Evolutionary conservation across 257 asterid genomes (phyloP).

Genomic region (Lycium ferocissimum): DNA sequence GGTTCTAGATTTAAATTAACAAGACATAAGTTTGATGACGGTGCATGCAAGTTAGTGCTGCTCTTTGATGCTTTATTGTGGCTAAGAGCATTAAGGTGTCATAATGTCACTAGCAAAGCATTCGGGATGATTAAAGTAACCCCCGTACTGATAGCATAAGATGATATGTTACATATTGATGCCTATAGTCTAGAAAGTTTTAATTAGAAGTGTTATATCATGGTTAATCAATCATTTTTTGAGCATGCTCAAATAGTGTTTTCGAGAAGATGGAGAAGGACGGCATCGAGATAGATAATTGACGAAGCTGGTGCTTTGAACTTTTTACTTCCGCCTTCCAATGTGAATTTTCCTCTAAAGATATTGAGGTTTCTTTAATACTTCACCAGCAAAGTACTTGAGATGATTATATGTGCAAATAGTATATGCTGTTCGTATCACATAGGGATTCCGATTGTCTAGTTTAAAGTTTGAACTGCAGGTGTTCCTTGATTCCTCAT

Average conservation of each 20-base stretch:
- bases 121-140: neutral
- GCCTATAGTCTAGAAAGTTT: neutral
- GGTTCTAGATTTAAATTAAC: slow-evolving; percentile 9
- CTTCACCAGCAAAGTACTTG: neutral
- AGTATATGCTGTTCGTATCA: neutral
- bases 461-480: neutral
- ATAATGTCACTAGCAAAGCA: slow-evolving; percentile 15
- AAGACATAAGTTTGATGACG: neutral
- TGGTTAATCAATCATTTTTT: neutral
- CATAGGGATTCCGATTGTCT: neutral
- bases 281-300: too few species aligned
- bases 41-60: neutral
- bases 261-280: too few species aligned
- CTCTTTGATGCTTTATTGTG: neutral
- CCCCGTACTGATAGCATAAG: neutral
- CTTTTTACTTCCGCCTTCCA: too few species aligned
- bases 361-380: neutral
- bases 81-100: neutral
- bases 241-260: too few species aligned
- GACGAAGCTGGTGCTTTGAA: too few species aligned
- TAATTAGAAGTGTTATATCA: neutral
- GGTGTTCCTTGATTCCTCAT: neutral
- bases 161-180: neutral
- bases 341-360: too few species aligned
- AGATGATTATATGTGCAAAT: neutral